Conservation (phyloP, 163 green algal genomes). For the Prototheca cutis region DNA sequence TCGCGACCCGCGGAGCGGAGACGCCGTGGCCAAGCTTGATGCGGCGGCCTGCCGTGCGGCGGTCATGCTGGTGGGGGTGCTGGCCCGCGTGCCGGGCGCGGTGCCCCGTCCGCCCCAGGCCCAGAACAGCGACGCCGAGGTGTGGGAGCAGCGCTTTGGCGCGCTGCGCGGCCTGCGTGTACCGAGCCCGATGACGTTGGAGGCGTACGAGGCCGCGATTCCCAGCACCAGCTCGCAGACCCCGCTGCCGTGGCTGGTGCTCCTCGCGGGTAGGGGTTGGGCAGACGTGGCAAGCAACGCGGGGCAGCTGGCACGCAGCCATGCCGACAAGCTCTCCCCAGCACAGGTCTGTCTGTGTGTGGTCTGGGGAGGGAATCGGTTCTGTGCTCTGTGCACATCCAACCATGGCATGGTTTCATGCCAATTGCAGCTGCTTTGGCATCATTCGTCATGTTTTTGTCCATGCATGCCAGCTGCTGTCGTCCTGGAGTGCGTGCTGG, state of each 20-base stretch:
- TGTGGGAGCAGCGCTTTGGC: slow-evolving; percentile 38
- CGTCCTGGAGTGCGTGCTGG: too few relatives aligned
- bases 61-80: neutral
- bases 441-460: too few relatives aligned
- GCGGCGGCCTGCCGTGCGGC: neutral
- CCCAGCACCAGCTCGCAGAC: slow-evolving; percentile 12
- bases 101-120: neutral
- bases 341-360: slow-evolving; percentile 8
- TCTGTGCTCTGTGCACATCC: too few relatives aligned
- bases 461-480: too few relatives aligned
- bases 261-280: neutral
- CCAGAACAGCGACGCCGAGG: slow-evolving; percentile 15
- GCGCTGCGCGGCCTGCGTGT: slow-evolving; percentile 14
- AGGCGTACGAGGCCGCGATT: too few relatives aligned
- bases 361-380: too few relatives aligned
- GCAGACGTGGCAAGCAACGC: neutral
- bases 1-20: neutral
- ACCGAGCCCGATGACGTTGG: slow-evolving; percentile 14
- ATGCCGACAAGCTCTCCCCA: neutral
- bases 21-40: slow-evolving; percentile 1
- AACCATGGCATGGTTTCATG: too few relatives aligned
- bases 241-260: slow-evolving; percentile 5
- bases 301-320: slow-evolving; percentile 1
- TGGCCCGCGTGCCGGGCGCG: neutral
- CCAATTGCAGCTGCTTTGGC: too few relatives aligned